phyloP scores from a whole-genome alignment of 768 basidiomycete genomes.

The Cystobasidium tubakii region DNA sequence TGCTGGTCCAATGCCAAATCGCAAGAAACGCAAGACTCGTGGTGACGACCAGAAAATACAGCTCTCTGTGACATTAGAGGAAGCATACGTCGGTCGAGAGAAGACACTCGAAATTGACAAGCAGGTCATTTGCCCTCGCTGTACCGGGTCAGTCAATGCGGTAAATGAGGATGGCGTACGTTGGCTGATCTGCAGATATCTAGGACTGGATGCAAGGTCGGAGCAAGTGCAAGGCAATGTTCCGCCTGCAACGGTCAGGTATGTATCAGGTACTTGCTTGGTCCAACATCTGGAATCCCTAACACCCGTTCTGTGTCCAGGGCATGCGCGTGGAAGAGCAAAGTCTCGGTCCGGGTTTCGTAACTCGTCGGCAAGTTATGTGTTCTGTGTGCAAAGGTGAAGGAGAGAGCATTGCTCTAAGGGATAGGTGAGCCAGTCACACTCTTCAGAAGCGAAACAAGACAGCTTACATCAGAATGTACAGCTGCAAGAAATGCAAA shows the following conservation, averaged over 20 bases:
- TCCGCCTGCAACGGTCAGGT: slow-evolving; percentile 76
- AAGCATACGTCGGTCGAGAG: slow-evolving; percentile 82
- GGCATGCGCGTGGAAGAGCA: slow-evolving; percentile 10
- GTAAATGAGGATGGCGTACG: not conserved
- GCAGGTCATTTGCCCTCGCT: slow-evolving; percentile 67
- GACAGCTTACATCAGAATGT: not conserved
- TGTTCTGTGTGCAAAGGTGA: slow-evolving; percentile 20
- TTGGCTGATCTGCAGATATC: not conserved
- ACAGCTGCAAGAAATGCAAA: slow-evolving; percentile 17
- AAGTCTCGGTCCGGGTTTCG: not conserved
- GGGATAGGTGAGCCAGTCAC: slow-evolving; percentile 1
- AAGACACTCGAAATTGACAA: slow-evolving; percentile 86
- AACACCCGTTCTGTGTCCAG: too few relatives aligned
- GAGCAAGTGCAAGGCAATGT: slow-evolving; percentile 78
- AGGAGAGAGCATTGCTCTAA: slow-evolving; percentile 1
- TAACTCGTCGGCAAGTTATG: not conserved
- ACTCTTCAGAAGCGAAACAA: too few relatives aligned
- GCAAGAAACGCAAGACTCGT: slow-evolving; percentile 51
- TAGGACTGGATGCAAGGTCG: slow-evolving; percentile 74
- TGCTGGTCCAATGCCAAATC: slow-evolving; percentile 53
- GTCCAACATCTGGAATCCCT: too few relatives aligned
- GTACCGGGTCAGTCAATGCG: slow-evolving; percentile 63
- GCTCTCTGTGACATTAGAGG: slow-evolving; percentile 81
- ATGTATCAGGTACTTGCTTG: too few relatives aligned
- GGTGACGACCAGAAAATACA: slow-evolving; percentile 70